Evolutionary conservation across 768 basidiomycete genomes (phyloP), one percentile per base, ranked within the genome.

Genomic region (Leccinum arenicola): DNA sequence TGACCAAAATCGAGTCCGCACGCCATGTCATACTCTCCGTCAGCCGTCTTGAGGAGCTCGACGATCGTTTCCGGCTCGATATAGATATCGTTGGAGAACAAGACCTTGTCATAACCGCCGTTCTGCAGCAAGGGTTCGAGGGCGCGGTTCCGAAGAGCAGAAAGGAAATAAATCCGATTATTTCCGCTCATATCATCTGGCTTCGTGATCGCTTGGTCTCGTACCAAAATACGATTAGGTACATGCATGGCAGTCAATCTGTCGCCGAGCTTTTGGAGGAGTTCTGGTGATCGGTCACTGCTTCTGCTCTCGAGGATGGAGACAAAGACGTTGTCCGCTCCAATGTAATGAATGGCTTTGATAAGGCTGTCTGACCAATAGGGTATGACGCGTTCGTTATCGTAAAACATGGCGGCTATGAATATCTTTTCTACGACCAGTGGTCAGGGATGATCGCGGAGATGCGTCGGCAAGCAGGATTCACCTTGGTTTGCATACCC

Each of bases 61-160:
- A 78, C 57, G 6, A 79, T 61, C 21, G 70, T 68, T 61, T 79
- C 76, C 6, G 77, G 76, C 33, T 76, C 75, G 60, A 80, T 63
- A 55, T 63, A 75, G 8, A 80, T 64, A 63, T 80, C 79, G 57
- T 80, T 80, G 0, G 75, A 72, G 66, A 78, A 80, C 0, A 81
- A 43, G 9, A 80, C 72, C 53, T 69, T 68, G 60, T 77, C 75
- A 45, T 73, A 76, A 1, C 74, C 74, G 5, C 78, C 77, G 0
- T 40, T 51, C 51, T 68, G 59, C 10, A 75, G 63, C 25, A 80
- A 66, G 6, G 79, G 80, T 57, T 79, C 75, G 35, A 81, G 66
- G 4, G 66, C 80, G 33, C 70, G 72, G 61, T 81, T 80, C 33
- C 78, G 74, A n/a, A 75, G 69, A 2, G 69, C 50, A 6, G 67